Evolutionary conservation across 768 basidiomycete genomes (phyloP), one percentile per base, ranked within the genome.

Genomic region (Auriscalpium vulgare): DNA sequence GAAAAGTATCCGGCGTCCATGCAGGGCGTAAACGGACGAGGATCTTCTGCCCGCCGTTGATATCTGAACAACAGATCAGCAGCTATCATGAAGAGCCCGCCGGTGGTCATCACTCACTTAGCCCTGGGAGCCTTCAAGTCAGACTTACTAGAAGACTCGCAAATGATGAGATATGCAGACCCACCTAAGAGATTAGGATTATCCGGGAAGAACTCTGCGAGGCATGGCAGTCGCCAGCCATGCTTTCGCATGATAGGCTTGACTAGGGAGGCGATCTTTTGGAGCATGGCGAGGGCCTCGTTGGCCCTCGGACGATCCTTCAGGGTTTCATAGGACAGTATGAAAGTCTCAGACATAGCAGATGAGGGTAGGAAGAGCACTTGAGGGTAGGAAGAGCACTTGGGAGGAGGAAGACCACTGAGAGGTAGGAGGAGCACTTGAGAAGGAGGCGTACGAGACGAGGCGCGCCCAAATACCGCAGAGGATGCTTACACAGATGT

Each of bases 191-290:
- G 73, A 65, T 76, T 82, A 0, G 83, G 78, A 51, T 80, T 80
- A 10, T 83, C 80, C 5, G 92, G 92, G 62, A 88, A 91, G 76
- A 95, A 93, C 69, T 95, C 90, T n/a, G 83, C 74, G n/a, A 91
- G 80, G 1, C 82, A 76, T 29, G 88, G 87, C 29, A 92, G 74
- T 29, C 78, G 75, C 94, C 94, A 97, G 5, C 72, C 72, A 62
- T 86, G 86, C 61, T 85, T 90, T 56, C 84, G 76, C 94, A 97
- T 97, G 61, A 97, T 92, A 8, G 95, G 95, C 68, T 94, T 95
- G 50, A 95, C 91, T 50, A 91, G 76, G 1, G 85, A 84, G 0
- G 87, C 85, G 35, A 90, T 76, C 59, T 78, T 78, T 62, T 87
- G 79, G 38, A 94, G 76, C 66, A 88, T 74, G 14, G 74, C 67